Base-by-base conservation (phyloP, 108 stramenopile species). In the Chaetoceros tenuissimus region DNA sequence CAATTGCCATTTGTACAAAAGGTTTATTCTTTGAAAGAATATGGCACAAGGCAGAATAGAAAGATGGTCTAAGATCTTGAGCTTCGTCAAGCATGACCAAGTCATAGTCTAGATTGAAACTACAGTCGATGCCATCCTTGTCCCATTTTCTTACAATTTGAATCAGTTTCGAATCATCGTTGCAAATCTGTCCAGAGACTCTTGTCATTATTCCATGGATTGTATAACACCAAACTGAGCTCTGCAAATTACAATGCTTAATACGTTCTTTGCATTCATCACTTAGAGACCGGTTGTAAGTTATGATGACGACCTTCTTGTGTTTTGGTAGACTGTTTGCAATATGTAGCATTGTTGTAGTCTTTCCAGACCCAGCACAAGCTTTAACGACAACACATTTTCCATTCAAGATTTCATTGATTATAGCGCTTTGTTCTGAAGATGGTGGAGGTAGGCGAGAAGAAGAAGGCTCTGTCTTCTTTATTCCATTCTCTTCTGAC, bases 41-140 rank as follows among this genome's bases (percentile, higher is more conserved):
- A 26, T 51, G 49, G 16, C 49, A 51, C 5, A 51, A 10, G 10
- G 49, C 49, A 5, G 5, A 8, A 16, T 51, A 51, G 16, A 51
- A 51, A 16, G 49, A 26, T 51, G 49, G 49, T 25, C 49, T 5
- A 5, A 51, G 16, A 51, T 51, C 49, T 26, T 51, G 49, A 51
- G 49, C 49, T 16, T 51, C 49, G 16, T 51, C 49, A 10, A 51
- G 5, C 49, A 51, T 51, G 49, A 51, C 8, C 16, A 51, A 10
- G 25, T 51, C 49, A 40, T 40, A 10, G 13, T 40, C 13, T 40
- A 10, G 8, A 10, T 40, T 13, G 8, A 5, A 5, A 51, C 5
- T 26, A 26, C 24, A 51, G 24, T 24, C 23, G 5, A 25, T 16
- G 16, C 5, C 16, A 5, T 24, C 49, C 5, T 24, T 10, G 49